Evolutionary conservation across 148 eudicot species (phyloP).

Genomic region (Tetragonia tetragonoides): DNA sequence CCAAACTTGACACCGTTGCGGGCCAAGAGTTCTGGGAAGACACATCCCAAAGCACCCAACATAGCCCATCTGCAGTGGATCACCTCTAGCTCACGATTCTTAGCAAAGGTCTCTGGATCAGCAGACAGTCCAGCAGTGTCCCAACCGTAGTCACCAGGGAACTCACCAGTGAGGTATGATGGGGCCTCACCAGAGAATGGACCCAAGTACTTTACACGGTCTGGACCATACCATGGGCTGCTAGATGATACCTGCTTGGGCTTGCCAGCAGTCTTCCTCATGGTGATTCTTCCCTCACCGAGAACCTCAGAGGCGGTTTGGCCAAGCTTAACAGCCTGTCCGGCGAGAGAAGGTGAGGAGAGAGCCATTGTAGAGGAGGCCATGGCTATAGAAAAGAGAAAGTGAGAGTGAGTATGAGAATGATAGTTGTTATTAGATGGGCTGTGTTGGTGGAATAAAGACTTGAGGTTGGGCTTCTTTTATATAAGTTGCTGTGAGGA

Average conservation of each 20-base stretch:
- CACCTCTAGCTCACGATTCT: no score
- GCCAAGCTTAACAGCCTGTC: conserved; percentile 28
- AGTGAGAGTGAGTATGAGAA: no score
- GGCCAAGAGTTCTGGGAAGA: conserved; percentile 38
- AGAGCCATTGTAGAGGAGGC: conserved; percentile 42
- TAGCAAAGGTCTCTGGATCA: conserved; percentile 30
- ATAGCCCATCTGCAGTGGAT: neutral
- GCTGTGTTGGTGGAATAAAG: no score
- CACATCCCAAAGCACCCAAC: conserved; percentile 38
- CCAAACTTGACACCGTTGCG: conserved; percentile 43
- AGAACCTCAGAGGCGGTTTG: conserved; percentile 22
- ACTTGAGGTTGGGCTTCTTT: no score
- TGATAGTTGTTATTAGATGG: no score
- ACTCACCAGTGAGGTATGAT: conserved; percentile 40
- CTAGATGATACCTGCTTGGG: conserved; percentile 25
- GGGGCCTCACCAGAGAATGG: conserved; percentile 46
- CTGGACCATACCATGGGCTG: conserved; percentile 47
- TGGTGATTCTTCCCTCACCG: conserved; percentile 27
- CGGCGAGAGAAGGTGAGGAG: conserved; percentile 36
- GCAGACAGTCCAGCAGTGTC: conserved; percentile 42
- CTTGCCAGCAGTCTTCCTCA: conserved; percentile 28
- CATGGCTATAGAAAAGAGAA: conserved; percentile 11
- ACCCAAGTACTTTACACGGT: conserved; percentile 43
- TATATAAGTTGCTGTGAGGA: no score
- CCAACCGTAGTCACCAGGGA: conserved; percentile 46